Evolutionary conservation across 345 rosid genomes (phyloP).

Genomic region (Citrus medica): DNA sequence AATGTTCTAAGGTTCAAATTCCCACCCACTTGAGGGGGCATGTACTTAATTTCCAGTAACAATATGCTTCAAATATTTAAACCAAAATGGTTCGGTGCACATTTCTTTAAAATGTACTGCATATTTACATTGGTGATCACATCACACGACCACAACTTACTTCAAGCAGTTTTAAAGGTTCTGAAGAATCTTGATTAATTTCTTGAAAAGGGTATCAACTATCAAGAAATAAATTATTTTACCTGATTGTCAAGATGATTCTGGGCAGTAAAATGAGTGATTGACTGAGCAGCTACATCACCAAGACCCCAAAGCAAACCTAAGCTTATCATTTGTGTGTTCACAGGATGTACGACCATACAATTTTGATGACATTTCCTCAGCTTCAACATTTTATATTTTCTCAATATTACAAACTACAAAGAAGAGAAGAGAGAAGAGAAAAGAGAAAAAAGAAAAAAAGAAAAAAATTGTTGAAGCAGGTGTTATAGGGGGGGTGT

Average conservation of each 20-base stretch:
- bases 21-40: no score
- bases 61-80: no score
- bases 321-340: slow-evolving; percentile 84
- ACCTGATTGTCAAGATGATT: slow-evolving; percentile 30
- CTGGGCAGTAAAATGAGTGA: slow-evolving; percentile 68
- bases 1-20: no score
- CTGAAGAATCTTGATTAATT: not conserved
- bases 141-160: not conserved
- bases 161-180: no score
- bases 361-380: slow-evolving; percentile 91
- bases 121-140: not conserved
- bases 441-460: no score
- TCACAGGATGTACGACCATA: slow-evolving; percentile 59
- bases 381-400: slow-evolving; percentile 41
- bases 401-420: not conserved
- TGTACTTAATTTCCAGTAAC: no score
- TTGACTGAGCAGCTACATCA: slow-evolving; percentile 77
- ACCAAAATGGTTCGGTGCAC: not conserved
- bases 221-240: not conserved
- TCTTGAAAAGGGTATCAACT: not conserved
- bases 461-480: not conserved
- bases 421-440: not conserved
- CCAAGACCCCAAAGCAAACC: slow-evolving; percentile 86
- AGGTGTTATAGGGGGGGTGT: not conserved
- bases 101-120: not conserved